Evolutionary conservation across 352 stramenopile genomes (phyloP).

Genomic region (Phytophthora foliorum): DNA sequence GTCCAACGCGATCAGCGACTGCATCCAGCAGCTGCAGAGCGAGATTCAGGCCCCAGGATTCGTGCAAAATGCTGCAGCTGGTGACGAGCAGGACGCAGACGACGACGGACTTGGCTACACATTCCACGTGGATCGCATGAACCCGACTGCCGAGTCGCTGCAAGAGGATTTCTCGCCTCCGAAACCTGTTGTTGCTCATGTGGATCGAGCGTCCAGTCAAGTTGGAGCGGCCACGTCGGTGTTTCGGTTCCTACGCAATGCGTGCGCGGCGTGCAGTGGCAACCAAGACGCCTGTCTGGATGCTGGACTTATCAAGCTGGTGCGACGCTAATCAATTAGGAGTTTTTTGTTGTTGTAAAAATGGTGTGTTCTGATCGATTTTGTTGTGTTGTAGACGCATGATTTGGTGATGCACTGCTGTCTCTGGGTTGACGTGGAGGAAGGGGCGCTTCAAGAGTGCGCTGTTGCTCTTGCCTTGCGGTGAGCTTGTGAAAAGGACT

Average conservation of each 20-base stretch:
- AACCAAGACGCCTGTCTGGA: slow-evolving; percentile 66
- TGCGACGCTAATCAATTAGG: slow-evolving; percentile 1
- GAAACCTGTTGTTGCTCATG: slow-evolving; percentile 41
- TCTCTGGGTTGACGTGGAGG: slow-evolving; percentile 69
- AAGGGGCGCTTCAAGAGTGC: slow-evolving; percentile 56
- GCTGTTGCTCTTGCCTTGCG: slow-evolving; percentile 10
- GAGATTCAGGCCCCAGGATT: background rate
- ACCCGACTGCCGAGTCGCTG: slow-evolving; percentile 37
- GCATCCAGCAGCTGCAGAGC: slow-evolving; percentile 18
- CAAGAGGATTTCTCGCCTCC: slow-evolving; percentile 42
- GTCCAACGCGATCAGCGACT: slow-evolving; percentile 16
- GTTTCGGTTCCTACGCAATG: slow-evolving; percentile 82
- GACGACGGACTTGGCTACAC: slow-evolving; percentile 83
- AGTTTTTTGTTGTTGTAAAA: background rate
- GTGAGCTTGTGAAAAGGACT: background rate
- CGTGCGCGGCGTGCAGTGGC: slow-evolving; percentile 50
- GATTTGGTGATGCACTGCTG: slow-evolving; percentile 51
- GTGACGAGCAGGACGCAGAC: slow-evolving; percentile 35
- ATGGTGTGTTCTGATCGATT: slow-evolving; percentile 1
- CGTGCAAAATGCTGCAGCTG: background rate
- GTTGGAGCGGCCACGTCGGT: slow-evolving; percentile 47
- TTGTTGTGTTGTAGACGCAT: slow-evolving; percentile 44
- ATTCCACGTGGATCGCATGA: slow-evolving; percentile 53
- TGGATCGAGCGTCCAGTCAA: background rate
- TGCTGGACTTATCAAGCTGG: slow-evolving; percentile 27